Evolutionary conservation across 306 rosid species (phyloP).

Genomic region (Castanospermum australe): DNA sequence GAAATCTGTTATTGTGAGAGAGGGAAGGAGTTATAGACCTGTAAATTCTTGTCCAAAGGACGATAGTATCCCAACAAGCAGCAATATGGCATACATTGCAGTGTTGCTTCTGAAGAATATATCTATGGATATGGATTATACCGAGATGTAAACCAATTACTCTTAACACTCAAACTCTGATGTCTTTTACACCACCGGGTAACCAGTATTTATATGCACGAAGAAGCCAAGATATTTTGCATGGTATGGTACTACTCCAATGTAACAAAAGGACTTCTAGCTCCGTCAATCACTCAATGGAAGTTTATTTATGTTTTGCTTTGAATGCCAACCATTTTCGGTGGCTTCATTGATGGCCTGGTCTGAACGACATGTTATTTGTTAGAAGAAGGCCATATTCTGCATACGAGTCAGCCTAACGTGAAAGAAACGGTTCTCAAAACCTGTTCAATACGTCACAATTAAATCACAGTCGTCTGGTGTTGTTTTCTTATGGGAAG

Average conservation of each 20-base stretch:
- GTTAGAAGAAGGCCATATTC: not conserved
- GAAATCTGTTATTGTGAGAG: not conserved
- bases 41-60: slow-evolving; percentile 17
- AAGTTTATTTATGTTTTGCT: not conserved
- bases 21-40: not conserved
- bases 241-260: not conserved
- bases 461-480: not conserved
- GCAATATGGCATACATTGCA: not conserved
- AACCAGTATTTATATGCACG: slow-evolving; percentile 25
- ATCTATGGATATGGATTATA: not conserved
- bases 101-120: not conserved
- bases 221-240: not conserved
- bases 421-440: not conserved
- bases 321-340: not conserved
- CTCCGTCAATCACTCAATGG: slow-evolving; percentile 22
- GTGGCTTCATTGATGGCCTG: not conserved
- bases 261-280: not conserved
- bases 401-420: not conserved
- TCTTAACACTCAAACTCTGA: not conserved
- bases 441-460: not conserved
- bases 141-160: not conserved
- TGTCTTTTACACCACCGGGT: too few relatives aligned
- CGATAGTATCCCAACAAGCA: slow-evolving; percentile 11
- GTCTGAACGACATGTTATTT: not conserved
- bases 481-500: not conserved